These are phyloP conservation scores for Cladobotryum mycophilum DNA, from an alignment of 2,329 filamentous ascomycete species.

Conservation along the genomic window DNA sequence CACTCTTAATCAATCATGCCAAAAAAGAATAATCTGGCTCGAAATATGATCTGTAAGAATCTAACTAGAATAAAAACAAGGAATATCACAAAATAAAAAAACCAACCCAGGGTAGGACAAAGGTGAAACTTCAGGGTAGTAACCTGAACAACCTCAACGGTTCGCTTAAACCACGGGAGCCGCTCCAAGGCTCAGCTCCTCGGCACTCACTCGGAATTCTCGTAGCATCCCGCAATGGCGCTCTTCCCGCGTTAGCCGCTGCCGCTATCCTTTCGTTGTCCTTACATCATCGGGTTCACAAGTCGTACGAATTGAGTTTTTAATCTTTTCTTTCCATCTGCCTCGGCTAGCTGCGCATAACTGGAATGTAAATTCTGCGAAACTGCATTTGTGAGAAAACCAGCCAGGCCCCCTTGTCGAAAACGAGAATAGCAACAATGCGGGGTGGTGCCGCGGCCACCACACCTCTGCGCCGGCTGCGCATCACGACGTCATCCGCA, in stretches of 20 bases:
- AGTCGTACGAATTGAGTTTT: too few relatives aligned
- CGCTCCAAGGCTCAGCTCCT: neutral
- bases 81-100: too few relatives aligned
- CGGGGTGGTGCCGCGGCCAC: conserved; percentile 13
- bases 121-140: neutral
- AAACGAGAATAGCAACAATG: conserved; percentile 10
- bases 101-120: neutral
- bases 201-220: neutral
- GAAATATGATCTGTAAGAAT: too few relatives aligned
- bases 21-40: too few relatives aligned
- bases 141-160: neutral
- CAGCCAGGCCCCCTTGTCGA: neutral
- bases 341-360: too few relatives aligned
- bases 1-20: too few relatives aligned
- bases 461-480: conserved; percentile 14
- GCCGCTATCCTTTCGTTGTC: neutral
- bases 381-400: neutral
- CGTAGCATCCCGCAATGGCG: neutral
- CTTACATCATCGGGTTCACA: too few relatives aligned
- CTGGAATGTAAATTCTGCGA: neutral
- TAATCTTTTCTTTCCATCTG: too few relatives aligned
- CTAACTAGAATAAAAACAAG: too few relatives aligned
- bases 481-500: conserved; percentile 10
- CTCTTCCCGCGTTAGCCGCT: neutral
- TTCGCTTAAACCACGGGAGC: neutral